Evolutionary conservation across 139 green algal genomes (phyloP), one percentile per base, ranked within the genome.

Genomic region (Closterium sp.): DNA sequence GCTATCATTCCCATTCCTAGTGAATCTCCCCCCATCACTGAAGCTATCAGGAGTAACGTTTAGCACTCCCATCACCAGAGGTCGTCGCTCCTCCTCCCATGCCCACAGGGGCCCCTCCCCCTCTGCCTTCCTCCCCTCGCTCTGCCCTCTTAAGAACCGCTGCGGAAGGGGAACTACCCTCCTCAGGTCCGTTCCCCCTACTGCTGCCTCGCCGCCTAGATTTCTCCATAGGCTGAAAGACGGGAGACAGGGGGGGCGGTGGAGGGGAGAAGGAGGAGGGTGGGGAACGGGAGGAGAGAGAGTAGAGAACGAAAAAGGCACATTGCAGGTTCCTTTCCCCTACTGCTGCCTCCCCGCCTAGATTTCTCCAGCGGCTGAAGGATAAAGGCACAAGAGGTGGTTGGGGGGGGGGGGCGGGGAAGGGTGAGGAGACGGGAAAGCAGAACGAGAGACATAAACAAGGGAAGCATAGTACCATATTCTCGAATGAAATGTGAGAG

Each of bases 11-110:
- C 35, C 85, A 84, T 87, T 81, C 28, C 34, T 16, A 12, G 31
- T 69, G 28, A 93, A 85, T 34, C 76, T 86, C 33, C 92, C 97
- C 10, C 97, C 98, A 91, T 99, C 98, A 85, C 96, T 98, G 95
- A 99, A 99, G 92, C 95, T 98, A 96, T 99, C 98, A 25, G 98
- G 98, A 0, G 98, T 99, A n/a, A 98, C 91, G 91, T 99, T 99
- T 0, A 99, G 94, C n/a, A 99, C 97, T 23, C 96, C 97, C 97
- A 99, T 99, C 10, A 99, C 94, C 21, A 86, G 83, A 32, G 83
- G 83, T 23, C 83, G 83, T 23, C 16, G 6, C 7, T 33, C 21
- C n/a, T 12, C 83, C 30, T 86, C 30, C 83, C 30, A 86, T 32
- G 83, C 83, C 30, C 83, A 32, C 28, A 86, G 8, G 28, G 30